Evolutionary conservation across 257 asterid genomes (phyloP), one percentile per base, ranked within the genome.

Genomic region (Fraxinus anomala): DNA sequence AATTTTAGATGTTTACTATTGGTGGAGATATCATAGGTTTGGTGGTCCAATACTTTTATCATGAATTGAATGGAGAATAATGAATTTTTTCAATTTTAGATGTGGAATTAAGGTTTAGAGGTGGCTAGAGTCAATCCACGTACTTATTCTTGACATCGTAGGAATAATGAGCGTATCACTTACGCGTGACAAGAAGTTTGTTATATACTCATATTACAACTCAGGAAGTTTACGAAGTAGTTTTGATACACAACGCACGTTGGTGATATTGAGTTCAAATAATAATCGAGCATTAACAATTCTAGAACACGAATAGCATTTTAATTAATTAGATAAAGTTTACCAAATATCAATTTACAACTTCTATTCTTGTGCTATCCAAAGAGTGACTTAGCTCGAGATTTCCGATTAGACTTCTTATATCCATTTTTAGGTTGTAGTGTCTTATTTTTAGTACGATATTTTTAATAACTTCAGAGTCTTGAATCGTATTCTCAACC

Each of bases 1-100:
- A 63, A 63, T 24, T 63, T 63, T 63, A 63, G 69, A 24, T 63
- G 16, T 63, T 63, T 63, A 63, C 14, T 19, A 2, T 56, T 56
- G 66, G 30, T 56, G 66, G 66, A 56, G 23, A 19, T 56, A 21
- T 61, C 19, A 11, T 11, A 11, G 24, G n/a, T 11, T 75, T 5
- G 36, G 66, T 65, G 79, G 79, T 76, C 74, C 80, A 5, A 26
- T 40, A 6, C n/a, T 40, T 17, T 28, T 68, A 12, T 51, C 13
- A 31, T 21, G 10, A 28, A 30, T 66, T 73, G 54, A 17, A 65
- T 3, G 6, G 51, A 23, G 42, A 24, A 26, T 44, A 72, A 39
- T 11, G 40, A 28, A 19, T 28, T 31, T 42, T 78, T n/a, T 39
- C 19, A 39, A 39, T 71, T 61, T 61, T 23, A 61, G 68, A 21